phyloP scores from a whole-genome alignment of 306 rosid species.

The Calophaca sinica region DNA sequence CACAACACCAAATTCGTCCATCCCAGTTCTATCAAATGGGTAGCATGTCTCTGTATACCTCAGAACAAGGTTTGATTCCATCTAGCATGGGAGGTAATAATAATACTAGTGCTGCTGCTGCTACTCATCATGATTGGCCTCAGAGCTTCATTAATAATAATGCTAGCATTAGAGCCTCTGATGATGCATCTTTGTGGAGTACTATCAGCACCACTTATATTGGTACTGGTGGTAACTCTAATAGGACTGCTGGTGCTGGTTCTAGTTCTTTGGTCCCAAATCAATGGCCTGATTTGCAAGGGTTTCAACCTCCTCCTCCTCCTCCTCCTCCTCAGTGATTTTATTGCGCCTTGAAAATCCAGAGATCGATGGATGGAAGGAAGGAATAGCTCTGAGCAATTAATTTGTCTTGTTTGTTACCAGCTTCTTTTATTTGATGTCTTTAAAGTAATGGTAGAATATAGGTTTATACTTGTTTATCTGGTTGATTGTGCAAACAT shows the following conservation, averaged over 20 bases:
- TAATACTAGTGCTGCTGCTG: background rate
- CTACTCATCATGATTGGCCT: constrained; percentile 49
- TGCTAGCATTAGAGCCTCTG: constrained; percentile 8
- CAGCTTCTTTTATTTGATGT: constrained; percentile 11
- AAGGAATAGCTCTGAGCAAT: constrained; percentile 15
- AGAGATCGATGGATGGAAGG: background rate
- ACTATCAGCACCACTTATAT: constrained; percentile 48
- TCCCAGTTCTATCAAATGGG: constrained; percentile 39
- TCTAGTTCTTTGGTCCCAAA: constrained; percentile 43
- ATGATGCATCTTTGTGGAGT: constrained; percentile 55
- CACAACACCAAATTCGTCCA: constrained; percentile 45
- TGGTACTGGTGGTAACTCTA: background rate
- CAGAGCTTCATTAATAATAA: constrained; percentile 43
- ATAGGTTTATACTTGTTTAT: constrained; percentile 3
- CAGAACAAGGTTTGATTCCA: constrained; percentile 41
- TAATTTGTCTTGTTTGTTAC: background rate
- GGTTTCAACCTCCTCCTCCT: constrained; percentile 20
- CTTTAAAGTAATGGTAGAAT: no score
- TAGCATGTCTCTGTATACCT: background rate
- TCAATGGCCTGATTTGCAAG: constrained; percentile 58
- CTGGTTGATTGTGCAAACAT: constrained; percentile 34
- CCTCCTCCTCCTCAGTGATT: constrained; percentile 48
- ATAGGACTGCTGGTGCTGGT: background rate
- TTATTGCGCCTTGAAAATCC: constrained; percentile 1
- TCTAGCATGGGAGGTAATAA: constrained; percentile 30